Evolutionary conservation across 2,329 filamentous ascomycete genomes (phyloP), one percentile per base, ranked within the genome.

Genomic region (Pyricularia grisea): DNA sequence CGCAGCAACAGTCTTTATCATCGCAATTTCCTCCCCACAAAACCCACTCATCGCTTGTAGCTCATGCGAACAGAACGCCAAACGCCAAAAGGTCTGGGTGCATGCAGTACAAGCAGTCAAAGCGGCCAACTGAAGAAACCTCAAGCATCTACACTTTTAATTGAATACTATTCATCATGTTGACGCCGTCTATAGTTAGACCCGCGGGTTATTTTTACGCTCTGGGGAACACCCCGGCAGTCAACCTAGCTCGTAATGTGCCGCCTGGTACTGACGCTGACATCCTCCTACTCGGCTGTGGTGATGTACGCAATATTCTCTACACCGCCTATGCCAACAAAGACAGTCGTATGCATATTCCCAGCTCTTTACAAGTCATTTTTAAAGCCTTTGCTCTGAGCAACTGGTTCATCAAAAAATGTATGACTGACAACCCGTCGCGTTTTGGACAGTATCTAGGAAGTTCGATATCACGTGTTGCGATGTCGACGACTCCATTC

Each of bases 381-480:
- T 63, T 20, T 27, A 9, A 12, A 17, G 20, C 4, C 5, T 63
- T 63, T 17, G 10, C 17, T 28, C 60, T 3, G 14, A 14, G 17
- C 4, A 3, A 4, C 12, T 36, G 7, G 5, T 28, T 28, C 0
- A 63, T 20, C 14, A 12, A 12, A 12, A 30, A 20, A 14, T 20
- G 14, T 27, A 28, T 11, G 14, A 20, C 60, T 63, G 60, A 63
- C 60, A 5, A 27, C 11, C 14, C 4, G 28, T 28, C 23, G 25
- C 5, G 17, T 4, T 28, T 5, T 28, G 25, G 27, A 30, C 30
- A 82, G 79, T 78, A 10, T 63, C 71, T 31, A 74, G 83, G 61
- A 80, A 79, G 58, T 75, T 87, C 4, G 84, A 87, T 71, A 76
- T 88, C 63, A 89, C 87, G 1, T 86, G 81, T 69, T 88, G 86